Percentiles rank a stretch among this genome's conserved stretches.
phyloP scores from a whole-genome alignment of 331 rosid species.

The Quercus phellos region DNA sequence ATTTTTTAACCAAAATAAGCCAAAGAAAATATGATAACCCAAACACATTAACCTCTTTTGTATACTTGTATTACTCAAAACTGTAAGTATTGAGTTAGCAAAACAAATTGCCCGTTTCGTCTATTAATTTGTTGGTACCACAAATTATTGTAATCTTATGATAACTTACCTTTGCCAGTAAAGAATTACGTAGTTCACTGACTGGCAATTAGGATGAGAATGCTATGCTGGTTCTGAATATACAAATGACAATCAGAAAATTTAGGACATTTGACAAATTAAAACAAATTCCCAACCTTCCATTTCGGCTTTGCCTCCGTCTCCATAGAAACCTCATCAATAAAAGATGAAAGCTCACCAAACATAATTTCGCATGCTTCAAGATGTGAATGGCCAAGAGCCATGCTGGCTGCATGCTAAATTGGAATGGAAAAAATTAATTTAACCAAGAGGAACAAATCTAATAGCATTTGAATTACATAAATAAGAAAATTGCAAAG shows the following conservation, averaged over 20 bases:
- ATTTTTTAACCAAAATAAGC: too few species aligned
- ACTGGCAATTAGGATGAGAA: background rate
- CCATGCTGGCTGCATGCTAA: constrained; percentile 98
- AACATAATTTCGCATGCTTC: constrained; percentile 94
- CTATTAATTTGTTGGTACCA: background rate
- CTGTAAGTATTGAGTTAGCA: background rate
- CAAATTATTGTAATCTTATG: background rate
- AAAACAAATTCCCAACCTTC: constrained; percentile 59
- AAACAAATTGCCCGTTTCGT: background rate
- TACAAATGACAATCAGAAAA: background rate
- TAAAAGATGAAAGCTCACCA: constrained; percentile 81
- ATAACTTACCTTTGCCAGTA: background rate
- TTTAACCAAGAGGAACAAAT: constrained; percentile 26
- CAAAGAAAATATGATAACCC: too few species aligned
- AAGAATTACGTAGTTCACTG: background rate
- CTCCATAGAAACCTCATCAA: constrained; percentile 84
- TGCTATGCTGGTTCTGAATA: background rate
- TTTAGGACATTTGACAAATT: background rate
- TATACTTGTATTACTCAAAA: background rate
- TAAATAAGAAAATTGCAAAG: background rate
- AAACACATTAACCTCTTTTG: background rate
- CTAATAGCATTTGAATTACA: background rate
- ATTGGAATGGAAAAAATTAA: constrained; percentile 26
- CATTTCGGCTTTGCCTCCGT: constrained; percentile 93
- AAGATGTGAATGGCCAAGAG: constrained; percentile 95